Evolutionary conservation across 2,329 filamentous ascomycete species (phyloP).

Genomic region (Sporothrix pseudoabietina): DNA sequence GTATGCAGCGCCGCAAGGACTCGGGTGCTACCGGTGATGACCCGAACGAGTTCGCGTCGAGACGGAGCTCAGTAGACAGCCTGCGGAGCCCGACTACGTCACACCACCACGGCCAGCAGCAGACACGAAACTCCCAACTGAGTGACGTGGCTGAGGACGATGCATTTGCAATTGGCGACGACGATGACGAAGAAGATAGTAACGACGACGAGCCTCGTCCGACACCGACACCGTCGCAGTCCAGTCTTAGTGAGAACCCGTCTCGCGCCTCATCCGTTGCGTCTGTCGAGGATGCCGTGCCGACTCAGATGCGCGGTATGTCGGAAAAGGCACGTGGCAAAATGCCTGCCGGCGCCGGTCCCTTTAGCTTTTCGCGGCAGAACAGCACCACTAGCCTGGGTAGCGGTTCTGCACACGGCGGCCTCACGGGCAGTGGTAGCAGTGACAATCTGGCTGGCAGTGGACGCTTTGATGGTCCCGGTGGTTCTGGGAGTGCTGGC

Average conservation of each 20-base stretch:
- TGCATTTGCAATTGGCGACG: conserved; percentile 86
- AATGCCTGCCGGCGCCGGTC: conserved; percentile 74
- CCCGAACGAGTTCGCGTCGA: conserved; percentile 52
- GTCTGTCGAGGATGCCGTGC: conserved; percentile 75
- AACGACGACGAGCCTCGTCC: conserved; percentile 59
- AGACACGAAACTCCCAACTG: conserved; percentile 50
- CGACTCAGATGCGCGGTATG: conserved; percentile 83
- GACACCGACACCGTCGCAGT: conserved; percentile 63
- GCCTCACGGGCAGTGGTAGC: conserved; percentile 5
- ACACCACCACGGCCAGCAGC: conserved; percentile 43
- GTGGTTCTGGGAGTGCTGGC: conserved; percentile 2
- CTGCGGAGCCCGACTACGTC: conserved; percentile 62
- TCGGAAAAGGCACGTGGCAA: conserved; percentile 97
- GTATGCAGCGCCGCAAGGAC: conserved; percentile 71
- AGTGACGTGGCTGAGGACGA: conserved; percentile 77
- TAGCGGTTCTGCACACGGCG: conserved; percentile 53
- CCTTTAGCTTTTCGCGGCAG: conserved; percentile 77
- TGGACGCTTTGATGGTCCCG: not conserved
- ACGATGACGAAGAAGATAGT: conserved; percentile 87
- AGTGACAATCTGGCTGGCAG: conserved; percentile 17
- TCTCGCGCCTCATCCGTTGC: conserved; percentile 69
- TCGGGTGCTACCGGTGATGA: conserved; percentile 42
- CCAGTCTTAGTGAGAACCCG: conserved; percentile 61
- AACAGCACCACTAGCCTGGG: conserved; percentile 83
- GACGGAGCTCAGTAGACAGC: conserved; percentile 68